Evolutionary conservation across 1,284 basidiomycete species (phyloP).

Genomic region (Trametes pubescens): DNA sequence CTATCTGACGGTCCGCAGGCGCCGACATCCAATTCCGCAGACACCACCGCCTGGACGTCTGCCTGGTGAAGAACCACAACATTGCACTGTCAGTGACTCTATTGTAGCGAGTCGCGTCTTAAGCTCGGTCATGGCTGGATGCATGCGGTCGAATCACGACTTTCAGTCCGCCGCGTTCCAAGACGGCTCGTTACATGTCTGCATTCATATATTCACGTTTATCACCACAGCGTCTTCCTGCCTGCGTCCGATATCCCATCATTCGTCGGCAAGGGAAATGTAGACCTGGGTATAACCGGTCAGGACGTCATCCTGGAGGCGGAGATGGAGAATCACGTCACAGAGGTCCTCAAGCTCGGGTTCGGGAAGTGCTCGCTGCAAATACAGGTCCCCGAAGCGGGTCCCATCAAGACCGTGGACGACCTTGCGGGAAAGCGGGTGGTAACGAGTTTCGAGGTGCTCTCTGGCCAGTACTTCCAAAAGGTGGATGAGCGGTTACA

Average conservation of each 20-base stretch:
- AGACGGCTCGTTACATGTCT: too few species aligned
- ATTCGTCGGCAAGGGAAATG: conserved; percentile 97
- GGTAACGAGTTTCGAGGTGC: conserved; percentile 93
- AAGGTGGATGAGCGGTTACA: conserved; percentile 71
- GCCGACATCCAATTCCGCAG: conserved; percentile 97
- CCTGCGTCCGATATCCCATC: conserved; percentile 98
- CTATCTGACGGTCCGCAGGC: conserved; percentile 54
- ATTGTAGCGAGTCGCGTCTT: too few species aligned
- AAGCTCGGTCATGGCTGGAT: too few species aligned
- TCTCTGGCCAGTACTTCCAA: conserved; percentile 84
- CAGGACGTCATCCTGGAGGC: conserved; percentile 98
- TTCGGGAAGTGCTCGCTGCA: conserved; percentile 97
- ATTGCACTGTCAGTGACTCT: conserved; percentile 80
- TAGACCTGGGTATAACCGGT: conserved; percentile 93
- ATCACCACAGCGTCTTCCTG: conserved; percentile 83
- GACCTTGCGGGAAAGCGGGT: conserved; percentile 91
- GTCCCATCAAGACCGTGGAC: conserved; percentile 75
- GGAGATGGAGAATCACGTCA: conserved; percentile 78
- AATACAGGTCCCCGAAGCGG: conserved; percentile 91
- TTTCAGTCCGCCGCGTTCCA: too few species aligned
- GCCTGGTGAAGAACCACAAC: conserved; percentile 90
- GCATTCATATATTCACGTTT: not conserved
- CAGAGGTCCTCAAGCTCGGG: conserved; percentile 85
- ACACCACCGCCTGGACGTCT: conserved; percentile 90
- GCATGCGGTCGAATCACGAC: too few species aligned